Evolutionary conservation across 306 rosid species (phyloP), one percentile per base, ranked within the genome.

Genomic region (Datisca glomerata): DNA sequence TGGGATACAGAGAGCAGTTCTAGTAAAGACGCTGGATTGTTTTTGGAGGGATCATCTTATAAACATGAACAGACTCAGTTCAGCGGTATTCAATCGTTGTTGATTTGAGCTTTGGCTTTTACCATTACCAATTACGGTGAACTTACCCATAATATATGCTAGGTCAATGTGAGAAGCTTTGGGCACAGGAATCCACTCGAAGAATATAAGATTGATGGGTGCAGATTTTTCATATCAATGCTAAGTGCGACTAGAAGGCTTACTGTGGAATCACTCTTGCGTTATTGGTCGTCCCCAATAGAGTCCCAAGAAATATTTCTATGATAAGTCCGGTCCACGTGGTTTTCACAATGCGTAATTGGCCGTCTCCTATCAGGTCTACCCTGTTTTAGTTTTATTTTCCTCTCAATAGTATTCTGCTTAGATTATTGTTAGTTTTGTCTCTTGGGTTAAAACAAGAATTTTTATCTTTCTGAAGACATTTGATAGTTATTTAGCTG

Each of bases 31-130:
- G 41, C 80, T 89, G 4, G 97, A 89, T 60, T 65, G 82, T 63
- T 89, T 89, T 74, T 89, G 97, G 97, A 80, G 93, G 58, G 95
- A 89, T 75, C 95, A 83, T 69, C 97, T 89, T 24, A 58, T 89
- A 57, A 89, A 89, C 86, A 89, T 89, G 97, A 89, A 89, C 60
- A 68, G 79, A 37, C 95, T 83, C 51, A 89, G 81, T 62, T 89
- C 95, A 34, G 95, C 95, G 83, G 95, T 89, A 89, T 46, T 17
- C 23, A 15, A 41, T 35, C 41, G 28, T 45, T 67, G 15, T 58
- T 38, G 18, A 21, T 24, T 18, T 53, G 17, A 24, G 32, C 47
- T 39, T 11, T 52, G 1, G 3, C 59, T 8, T 47, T 61, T 70
- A 38, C 34, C 46, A 62, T 57, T 52, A 36, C 42, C 14, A 42